These are phyloP conservation scores for Linderina pennispora DNA, from an alignment of 192 early-diverging fungal genomes.

Conservation along the genomic window DNA sequence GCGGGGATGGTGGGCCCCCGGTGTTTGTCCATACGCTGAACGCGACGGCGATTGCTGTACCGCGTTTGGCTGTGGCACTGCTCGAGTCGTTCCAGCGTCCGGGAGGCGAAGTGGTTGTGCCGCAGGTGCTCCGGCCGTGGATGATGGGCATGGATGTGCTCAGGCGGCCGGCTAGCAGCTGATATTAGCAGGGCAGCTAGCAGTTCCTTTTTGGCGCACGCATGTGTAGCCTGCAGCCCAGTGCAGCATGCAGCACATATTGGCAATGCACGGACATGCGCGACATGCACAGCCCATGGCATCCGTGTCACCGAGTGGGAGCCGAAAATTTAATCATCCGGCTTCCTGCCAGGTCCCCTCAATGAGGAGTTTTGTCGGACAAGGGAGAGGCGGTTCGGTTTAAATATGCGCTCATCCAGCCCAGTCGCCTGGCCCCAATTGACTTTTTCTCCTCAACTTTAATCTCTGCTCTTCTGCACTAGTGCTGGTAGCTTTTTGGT, in stretches of 20 bases:
- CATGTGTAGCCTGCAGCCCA: neutral
- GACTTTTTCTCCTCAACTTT: neutral
- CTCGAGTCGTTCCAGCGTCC: slow-evolving; percentile 69
- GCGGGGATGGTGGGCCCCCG: neutral
- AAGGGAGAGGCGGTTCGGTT: too few relatives aligned
- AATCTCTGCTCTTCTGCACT: neutral
- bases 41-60: slow-evolving; percentile 88
- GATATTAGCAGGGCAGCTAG: too few relatives aligned
- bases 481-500: neutral
- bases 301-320: too few relatives aligned
- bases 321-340: too few relatives aligned
- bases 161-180: neutral
- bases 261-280: neutral
- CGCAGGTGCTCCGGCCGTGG: slow-evolving; percentile 64
- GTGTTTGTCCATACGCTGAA: slow-evolving; percentile 86
- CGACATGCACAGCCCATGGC: neutral
- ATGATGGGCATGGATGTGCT: slow-evolving; percentile 49
- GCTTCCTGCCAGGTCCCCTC: too few relatives aligned
- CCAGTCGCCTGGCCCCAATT: neutral
- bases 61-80: slow-evolving; percentile 80
- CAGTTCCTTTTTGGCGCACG: neutral
- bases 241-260: neutral
- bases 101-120: slow-evolving; percentile 68
- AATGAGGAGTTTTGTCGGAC: too few relatives aligned
- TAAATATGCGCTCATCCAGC: neutral